A percentile compares a stretch with the other conserved stretches of the same genome.
phyloP scores from a whole-genome alignment of 305 asterid genomes.

The Solanum hybrid region DNA sequence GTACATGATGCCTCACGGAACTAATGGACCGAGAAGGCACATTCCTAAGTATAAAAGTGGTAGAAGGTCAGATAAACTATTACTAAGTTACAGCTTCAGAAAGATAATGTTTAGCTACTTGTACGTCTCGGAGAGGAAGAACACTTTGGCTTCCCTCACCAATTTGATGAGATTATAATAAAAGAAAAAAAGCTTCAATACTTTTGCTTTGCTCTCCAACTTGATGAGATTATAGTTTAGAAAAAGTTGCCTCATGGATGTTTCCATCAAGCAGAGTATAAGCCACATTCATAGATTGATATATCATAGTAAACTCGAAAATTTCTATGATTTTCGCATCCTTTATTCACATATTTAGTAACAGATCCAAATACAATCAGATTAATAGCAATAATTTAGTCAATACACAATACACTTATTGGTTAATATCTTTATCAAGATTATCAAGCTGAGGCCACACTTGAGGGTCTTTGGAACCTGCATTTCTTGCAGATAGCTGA shows the following conservation, averaged over 20 bases:
- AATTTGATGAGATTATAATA: background rate
- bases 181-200: background rate
- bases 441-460: slow-evolving; percentile 16
- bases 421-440: background rate
- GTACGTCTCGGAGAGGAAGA: background rate
- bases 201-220: background rate
- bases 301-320: background rate
- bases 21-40: background rate
- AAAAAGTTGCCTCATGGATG: background rate
- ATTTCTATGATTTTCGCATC: background rate
- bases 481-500: slow-evolving; percentile 44
- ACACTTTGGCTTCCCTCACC: background rate
- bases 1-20: slow-evolving; percentile 27
- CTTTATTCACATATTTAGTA: background rate
- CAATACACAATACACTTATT: background rate
- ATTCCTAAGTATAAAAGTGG: background rate
- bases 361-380: background rate
- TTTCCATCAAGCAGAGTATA: background rate
- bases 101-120: background rate
- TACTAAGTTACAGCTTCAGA: background rate
- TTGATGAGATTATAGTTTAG: background rate
- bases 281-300: background rate
- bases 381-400: background rate
- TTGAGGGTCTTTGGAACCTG: slow-evolving; percentile 35
- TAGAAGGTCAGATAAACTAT: background rate